Conservation (phyloP, 495 filamentous ascomycete species). For the Filosporella fistucella region DNA sequence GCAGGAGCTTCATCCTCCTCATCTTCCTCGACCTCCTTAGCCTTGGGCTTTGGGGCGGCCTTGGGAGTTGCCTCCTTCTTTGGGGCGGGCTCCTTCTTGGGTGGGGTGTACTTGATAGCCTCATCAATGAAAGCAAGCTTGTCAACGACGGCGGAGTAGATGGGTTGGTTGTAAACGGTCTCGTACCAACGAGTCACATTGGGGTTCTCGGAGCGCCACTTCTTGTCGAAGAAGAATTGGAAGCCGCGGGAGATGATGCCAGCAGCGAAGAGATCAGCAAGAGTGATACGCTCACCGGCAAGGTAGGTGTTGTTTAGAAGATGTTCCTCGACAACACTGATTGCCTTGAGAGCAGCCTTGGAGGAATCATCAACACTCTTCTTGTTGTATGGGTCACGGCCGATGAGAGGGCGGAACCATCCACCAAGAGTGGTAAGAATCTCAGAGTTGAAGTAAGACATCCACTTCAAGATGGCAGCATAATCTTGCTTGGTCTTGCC, state of each 20-base stretch:
- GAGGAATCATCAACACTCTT: slow-evolving; percentile 80
- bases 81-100: slow-evolving; percentile 75
- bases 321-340: slow-evolving; percentile 76
- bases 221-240: slow-evolving; percentile 84
- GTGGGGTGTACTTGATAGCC: slow-evolving; percentile 77
- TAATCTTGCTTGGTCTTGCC: slow-evolving; percentile 99
- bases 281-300: slow-evolving; percentile 92
- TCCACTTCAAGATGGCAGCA: slow-evolving; percentile 94
- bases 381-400: slow-evolving; percentile 90
- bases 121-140: slow-evolving; percentile 76
- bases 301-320: slow-evolving; percentile 93
- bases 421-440: slow-evolving; percentile 66
- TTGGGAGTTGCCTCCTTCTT: slow-evolving; percentile 52
- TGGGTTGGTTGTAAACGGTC: slow-evolving; percentile 86
- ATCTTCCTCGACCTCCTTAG: slow-evolving; percentile 52
- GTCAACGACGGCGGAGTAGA: slow-evolving; percentile 74
- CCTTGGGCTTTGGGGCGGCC: slow-evolving; percentile 49
- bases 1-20: slow-evolving; percentile 67
- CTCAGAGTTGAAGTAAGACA: slow-evolving; percentile 89
- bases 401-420: slow-evolving; percentile 85
- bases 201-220: slow-evolving; percentile 74
- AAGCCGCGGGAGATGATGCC: slow-evolving; percentile 78
- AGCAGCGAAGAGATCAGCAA: slow-evolving; percentile 86
- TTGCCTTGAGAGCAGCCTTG: slow-evolving; percentile 60
- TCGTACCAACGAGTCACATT: slow-evolving; percentile 90